These are phyloP conservation scores for Scytalidium sp. DNA, from an alignment of 2,329 filamentous ascomycete genomes.

Conservation along the genomic window DNA sequence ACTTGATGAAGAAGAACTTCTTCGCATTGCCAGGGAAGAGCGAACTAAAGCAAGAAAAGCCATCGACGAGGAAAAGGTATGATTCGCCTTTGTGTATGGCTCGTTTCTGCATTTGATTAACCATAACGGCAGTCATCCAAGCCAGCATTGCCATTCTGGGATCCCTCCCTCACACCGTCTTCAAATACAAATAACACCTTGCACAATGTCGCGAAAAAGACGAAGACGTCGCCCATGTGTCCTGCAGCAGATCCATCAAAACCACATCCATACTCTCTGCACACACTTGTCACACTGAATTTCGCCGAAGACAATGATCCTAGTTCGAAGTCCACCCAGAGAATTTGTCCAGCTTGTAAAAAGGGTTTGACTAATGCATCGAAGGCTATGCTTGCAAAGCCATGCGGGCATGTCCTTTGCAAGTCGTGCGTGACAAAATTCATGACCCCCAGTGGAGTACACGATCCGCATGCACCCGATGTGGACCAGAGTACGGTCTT, in stretches of 20 bases:
- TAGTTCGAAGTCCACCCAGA: slow-evolving; percentile 40
- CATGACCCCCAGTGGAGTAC: slow-evolving; percentile 57
- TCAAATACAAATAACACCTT: slow-evolving; percentile 57
- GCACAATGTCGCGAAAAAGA: slow-evolving; percentile 54
- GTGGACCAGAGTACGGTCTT: slow-evolving; percentile 48
- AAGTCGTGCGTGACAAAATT: slow-evolving; percentile 82
- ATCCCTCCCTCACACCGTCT: slow-evolving; percentile 75
- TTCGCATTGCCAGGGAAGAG: slow-evolving; percentile 67
- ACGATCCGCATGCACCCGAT: slow-evolving; percentile 57
- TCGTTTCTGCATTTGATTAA: slow-evolving; percentile 1
- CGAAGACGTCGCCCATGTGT: slow-evolving; percentile 70
- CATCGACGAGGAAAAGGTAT: slow-evolving; percentile 70
- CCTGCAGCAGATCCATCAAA: slow-evolving; percentile 66
- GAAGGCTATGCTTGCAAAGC: slow-evolving; percentile 77
- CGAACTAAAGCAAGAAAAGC: slow-evolving; percentile 65
- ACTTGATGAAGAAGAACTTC: slow-evolving; percentile 73
- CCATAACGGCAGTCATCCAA: slow-evolving; percentile 46
- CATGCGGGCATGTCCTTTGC: slow-evolving; percentile 90
- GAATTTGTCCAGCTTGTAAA: slow-evolving; percentile 80
- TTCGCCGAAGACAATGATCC: slow-evolving; percentile 70
- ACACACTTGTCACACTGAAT: slow-evolving; percentile 69
- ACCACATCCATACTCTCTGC: slow-evolving; percentile 74
- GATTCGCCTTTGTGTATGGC: slow-evolving; percentile 4
- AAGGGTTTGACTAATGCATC: slow-evolving; percentile 80
- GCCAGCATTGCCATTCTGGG: slow-evolving; percentile 81